A percentile compares a stretch with the other conserved stretches of the same genome.
Evolutionary conservation across 2,329 filamentous ascomycete genomes (phyloP).

Genomic region (Acrocalymma vagum): DNA sequence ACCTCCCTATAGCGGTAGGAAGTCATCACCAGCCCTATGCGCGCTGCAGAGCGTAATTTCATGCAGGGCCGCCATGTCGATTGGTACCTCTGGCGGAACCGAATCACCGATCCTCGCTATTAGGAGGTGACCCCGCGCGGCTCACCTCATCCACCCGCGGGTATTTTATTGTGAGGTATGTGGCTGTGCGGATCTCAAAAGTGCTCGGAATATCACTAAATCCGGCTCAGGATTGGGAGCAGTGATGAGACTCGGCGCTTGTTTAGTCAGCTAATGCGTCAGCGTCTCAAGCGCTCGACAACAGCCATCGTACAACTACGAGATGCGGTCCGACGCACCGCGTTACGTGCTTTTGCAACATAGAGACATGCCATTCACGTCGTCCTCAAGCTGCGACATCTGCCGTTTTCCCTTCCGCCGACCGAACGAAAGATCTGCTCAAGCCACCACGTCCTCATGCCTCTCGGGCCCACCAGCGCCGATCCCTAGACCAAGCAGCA

Average conservation of each 20-base stretch:
- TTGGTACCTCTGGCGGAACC: constrained; percentile 5
- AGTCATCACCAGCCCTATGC: too few relatives aligned
- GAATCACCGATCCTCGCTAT: constrained; percentile 3
- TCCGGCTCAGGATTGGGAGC: too few relatives aligned
- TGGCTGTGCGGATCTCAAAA: too few relatives aligned
- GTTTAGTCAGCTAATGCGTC: too few relatives aligned
- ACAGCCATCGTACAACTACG: constrained; percentile 12
- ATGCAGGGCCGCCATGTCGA: constrained; percentile 3
- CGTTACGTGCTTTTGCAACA: constrained; percentile 16
- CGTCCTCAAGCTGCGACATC: constrained; percentile 13
- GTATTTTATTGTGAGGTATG: too few relatives aligned
- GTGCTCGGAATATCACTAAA: too few relatives aligned
- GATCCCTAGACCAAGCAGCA: constrained; percentile 19
- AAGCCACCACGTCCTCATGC: constrained; percentile 12
- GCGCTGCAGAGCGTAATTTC: constrained; percentile 1
- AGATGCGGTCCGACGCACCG: constrained; percentile 17
- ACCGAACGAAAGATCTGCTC: too few relatives aligned
- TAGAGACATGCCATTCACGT: constrained; percentile 17
- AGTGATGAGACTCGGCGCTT: too few relatives aligned
- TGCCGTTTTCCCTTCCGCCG: constrained; percentile 10
- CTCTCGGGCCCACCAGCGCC: constrained; percentile 17
- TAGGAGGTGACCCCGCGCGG: constrained; percentile 44
- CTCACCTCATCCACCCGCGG: too few relatives aligned
- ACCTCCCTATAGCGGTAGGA: too few relatives aligned
- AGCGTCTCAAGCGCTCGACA: too few relatives aligned